phyloP scores from a whole-genome alignment of 208 protist genomes.

The Wallacemonas sp. region DNA sequence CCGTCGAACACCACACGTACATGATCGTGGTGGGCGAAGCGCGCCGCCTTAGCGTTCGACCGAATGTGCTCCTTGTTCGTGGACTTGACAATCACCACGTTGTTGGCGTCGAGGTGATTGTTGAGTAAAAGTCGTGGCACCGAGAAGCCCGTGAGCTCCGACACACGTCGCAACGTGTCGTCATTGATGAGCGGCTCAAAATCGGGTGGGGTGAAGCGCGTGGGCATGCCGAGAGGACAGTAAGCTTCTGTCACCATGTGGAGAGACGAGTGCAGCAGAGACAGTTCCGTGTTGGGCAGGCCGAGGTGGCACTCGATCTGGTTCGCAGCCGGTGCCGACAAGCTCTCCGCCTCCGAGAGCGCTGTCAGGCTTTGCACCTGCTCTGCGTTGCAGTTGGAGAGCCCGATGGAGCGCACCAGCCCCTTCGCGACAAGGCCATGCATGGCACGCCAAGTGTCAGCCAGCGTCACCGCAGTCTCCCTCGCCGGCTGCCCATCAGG shows the following conservation, averaged over 20 bases:
- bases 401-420: constrained; percentile 86
- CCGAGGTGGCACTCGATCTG: constrained; percentile 92
- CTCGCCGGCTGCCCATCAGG: constrained; percentile 33
- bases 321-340: constrained; percentile 71
- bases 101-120: constrained; percentile 75
- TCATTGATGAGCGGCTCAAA: constrained; percentile 53
- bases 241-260: constrained; percentile 84
- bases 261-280: constrained; percentile 46
- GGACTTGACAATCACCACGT: constrained; percentile 84
- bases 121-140: constrained; percentile 75
- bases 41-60: constrained; percentile 81
- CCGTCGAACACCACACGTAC: constrained; percentile 56
- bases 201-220: constrained; percentile 56
- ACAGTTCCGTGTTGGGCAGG: constrained; percentile 46
- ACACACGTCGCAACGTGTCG: constrained; percentile 37
- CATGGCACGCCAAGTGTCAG: constrained; percentile 90
- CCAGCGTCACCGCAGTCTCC: constrained; percentile 23
- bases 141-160: constrained; percentile 67
- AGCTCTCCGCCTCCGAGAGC: constrained; percentile 29
- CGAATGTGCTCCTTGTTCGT: constrained; percentile 76
- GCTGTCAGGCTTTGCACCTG: constrained; percentile 56
- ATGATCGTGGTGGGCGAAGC: constrained; percentile 61
- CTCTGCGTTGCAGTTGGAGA: constrained; percentile 79
- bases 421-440: constrained; percentile 77
- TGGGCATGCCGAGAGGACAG: constrained; percentile 83